Percentiles rank a stretch among this genome's conserved stretches.
Evolutionary conservation across 2,329 filamentous ascomycete genomes (phyloP).

Genomic region (Fusarium tupiense): DNA sequence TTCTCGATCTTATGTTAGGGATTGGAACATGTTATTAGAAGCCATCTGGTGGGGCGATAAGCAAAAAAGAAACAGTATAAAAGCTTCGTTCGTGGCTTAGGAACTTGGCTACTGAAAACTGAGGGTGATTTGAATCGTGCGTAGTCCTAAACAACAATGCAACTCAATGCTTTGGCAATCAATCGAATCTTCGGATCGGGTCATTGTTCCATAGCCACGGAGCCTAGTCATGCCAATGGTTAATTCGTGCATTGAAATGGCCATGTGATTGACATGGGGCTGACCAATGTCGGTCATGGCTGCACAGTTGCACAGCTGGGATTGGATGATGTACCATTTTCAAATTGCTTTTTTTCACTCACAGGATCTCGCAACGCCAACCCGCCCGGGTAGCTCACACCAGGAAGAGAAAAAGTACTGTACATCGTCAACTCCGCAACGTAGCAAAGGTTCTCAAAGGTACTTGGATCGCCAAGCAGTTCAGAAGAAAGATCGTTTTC

Average conservation of each 20-base stretch:
- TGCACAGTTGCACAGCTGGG: slow-evolving; percentile 37
- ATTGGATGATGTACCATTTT: slow-evolving; percentile 35
- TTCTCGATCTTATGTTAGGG: slow-evolving; percentile 28
- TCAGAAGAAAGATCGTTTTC: slow-evolving; percentile 9
- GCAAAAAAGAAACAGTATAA: neutral
- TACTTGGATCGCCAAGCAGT: slow-evolving; percentile 23
- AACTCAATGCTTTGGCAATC: slow-evolving; percentile 24
- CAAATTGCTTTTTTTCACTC: slow-evolving; percentile 36
- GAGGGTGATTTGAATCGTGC: slow-evolving; percentile 36
- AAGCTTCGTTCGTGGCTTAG: slow-evolving; percentile 15
- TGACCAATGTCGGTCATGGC: slow-evolving; percentile 36
- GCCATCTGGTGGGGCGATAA: neutral
- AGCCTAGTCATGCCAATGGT: slow-evolving; percentile 34
- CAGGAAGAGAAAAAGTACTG: slow-evolving; percentile 37
- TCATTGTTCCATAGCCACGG: slow-evolving; percentile 39
- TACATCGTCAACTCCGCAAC: slow-evolving; percentile 26
- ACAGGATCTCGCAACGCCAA: slow-evolving; percentile 30
- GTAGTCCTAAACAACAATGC: slow-evolving; percentile 18
- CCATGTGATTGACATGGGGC: slow-evolving; percentile 44
- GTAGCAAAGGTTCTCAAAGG: slow-evolving; percentile 28
- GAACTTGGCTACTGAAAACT: slow-evolving; percentile 20
- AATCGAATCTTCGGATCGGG: slow-evolving; percentile 31
- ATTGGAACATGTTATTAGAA: slow-evolving; percentile 29
- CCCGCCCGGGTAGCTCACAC: slow-evolving; percentile 17
- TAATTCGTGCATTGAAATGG: slow-evolving; percentile 36